Base-by-base conservation (phyloP, 805 yeast species). In the Lipomyces japonicus region DNA sequence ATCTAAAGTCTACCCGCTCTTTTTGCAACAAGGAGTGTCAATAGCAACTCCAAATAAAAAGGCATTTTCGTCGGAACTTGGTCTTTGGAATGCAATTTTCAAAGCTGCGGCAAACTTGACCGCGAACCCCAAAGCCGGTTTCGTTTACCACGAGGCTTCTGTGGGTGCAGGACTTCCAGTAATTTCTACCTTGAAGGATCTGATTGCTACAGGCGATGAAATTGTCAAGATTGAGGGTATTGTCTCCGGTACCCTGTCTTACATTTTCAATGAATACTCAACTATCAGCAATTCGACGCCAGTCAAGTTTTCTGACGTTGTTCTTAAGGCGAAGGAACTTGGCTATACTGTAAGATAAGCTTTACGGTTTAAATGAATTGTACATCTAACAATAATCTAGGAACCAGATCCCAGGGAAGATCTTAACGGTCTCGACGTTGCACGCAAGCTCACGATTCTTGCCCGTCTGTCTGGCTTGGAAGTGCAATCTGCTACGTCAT, bases 371-470 rank as follows among this genome's bases (percentile, higher is more conserved):
- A n/a, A n/a, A n/a, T n/a, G n/a, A n/a, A n/a, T n/a, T 7, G 22
- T 22, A 10, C 6, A 14, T 14, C 46, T 4, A 21, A 35, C 42
- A 42, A 18, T 19, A 14, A 16, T 18, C n/a, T 35, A 30, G 50
- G 98, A 93, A 72, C 99, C 99, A 43, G 99, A 93, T 69, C 98
- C 99, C 70, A 84, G 99, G 72, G 99, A 93, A 69, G 99, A 93
- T 68, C 79, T 93, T 70, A 93, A 91, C 69, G 99, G 99, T 47
- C 77, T 93, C 67, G 99, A 93, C 66, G 96, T 93, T 54, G 99
- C 99, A 39, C 84, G 99, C 78, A 93, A 93, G 71, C 96, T 93
- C 26, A 89, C 98, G 23, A 93, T 93, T 59, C 78, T 93, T 57
- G 95, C 96, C 41, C 85, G 99, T 75, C 78, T 93, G 46, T 77